Base-by-base conservation (phyloP, 2,329 filamentous ascomycete genomes). In the Hypoxylon sp. region DNA sequence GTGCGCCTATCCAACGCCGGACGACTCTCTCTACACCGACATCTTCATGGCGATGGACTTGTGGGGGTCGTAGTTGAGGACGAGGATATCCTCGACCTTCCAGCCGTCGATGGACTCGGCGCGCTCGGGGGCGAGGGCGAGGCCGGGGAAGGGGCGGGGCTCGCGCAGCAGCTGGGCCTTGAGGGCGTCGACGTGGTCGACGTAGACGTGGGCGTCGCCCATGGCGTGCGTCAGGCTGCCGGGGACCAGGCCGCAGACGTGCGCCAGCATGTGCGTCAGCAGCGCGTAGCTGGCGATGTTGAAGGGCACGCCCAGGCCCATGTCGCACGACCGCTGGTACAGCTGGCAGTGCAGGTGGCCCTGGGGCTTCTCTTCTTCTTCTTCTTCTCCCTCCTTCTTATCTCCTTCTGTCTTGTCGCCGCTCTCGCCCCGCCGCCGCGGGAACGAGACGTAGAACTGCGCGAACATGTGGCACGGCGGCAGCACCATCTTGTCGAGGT, bases 31-130 rank as follows among this genome's bases (percentile, higher is more conserved):
- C 27, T 33, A 92, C 56, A 98, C 94, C 71, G 91, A 96, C 95
- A 99, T 99, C 80, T 98, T 97, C 95, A 99, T 99, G 40, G 90
- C 84, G 77, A 99, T 96, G 4, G 84, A 84, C 79, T 93, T 94
- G 74, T 97, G 92, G 54, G 95, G 94, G 46, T 93, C 85, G 74
- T 99, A 99, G 0, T 89, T 93, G 69, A 90, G 82, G 4, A 99
- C 84, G 56, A 89, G 87, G 73, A 99, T 94, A 60, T 99, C 93
- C 64, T 96, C 92, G 1, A 86, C 80, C 73, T 86, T 88, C 92
- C 95, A 98, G 1, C 91, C 92, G 73, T 99, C 95, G 68, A 98
- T 92, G 64, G 84, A 89, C 1, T 89, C 88, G 0, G 86, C 85
- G 59, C 82, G 81, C 55, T 89, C 85, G 45, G 86, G 81, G 51